Conservation (phyloP, 129 eudicot species). For the Flaveria robusta region DNA sequence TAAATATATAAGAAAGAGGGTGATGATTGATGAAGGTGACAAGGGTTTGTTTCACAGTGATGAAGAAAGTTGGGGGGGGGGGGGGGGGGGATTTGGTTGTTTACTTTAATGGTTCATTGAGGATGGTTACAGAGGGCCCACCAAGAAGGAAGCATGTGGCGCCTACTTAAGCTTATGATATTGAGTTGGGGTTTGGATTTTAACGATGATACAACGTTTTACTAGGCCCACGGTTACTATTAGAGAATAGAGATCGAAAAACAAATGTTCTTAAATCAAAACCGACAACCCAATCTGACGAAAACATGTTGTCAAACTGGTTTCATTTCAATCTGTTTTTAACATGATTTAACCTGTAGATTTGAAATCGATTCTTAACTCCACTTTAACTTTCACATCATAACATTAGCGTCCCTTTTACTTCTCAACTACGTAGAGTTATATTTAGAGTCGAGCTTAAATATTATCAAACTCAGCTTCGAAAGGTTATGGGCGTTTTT, state of each 20-base stretch:
- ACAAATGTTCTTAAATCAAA: too few relatives aligned
- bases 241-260: too few relatives aligned
- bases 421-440: too few relatives aligned
- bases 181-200: conserved; percentile 23
- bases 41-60: conserved; percentile 18
- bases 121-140: conserved; percentile 31
- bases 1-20: background rate
- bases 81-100: background rate
- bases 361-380: background rate
- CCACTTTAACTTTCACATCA: too few relatives aligned
- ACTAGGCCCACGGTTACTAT: background rate
- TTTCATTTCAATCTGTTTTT: too few relatives aligned
- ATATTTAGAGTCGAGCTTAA: background rate
- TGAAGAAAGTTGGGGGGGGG: conserved; percentile 9
- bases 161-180: conserved; percentile 10
- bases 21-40: conserved; percentile 19
- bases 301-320: too few relatives aligned
- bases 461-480: too few relatives aligned
- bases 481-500: too few relatives aligned
- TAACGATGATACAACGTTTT: background rate
- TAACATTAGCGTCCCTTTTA: too few relatives aligned
- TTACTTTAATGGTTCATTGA: conserved; percentile 29
- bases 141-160: conserved; percentile 28
- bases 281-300: too few relatives aligned
- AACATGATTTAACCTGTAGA: too few relatives aligned